Evolutionary conservation across 139 green algal genomes (phyloP).

Genomic region (Astrephomene gubernaculifera): DNA sequence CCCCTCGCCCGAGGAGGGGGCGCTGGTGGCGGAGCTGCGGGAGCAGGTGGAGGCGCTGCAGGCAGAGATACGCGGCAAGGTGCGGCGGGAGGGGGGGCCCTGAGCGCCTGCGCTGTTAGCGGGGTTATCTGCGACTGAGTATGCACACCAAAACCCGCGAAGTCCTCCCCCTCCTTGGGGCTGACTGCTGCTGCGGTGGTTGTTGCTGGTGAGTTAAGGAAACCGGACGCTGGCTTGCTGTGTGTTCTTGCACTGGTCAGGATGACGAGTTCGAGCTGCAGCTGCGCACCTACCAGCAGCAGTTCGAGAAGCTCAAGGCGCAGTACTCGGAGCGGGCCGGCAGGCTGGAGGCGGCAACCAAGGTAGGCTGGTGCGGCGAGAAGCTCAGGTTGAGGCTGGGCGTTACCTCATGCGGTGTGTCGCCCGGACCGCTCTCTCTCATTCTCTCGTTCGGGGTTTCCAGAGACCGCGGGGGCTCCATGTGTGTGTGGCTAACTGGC

Average conservation of each 20-base stretch:
- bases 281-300: slow-evolving; percentile 63
- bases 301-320: slow-evolving; percentile 62
- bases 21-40: slow-evolving; percentile 52
- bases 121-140: no score
- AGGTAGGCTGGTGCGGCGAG: slow-evolving; percentile 20
- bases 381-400: no score
- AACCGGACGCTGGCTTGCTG: no score
- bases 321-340: slow-evolving; percentile 61
- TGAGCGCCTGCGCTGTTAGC: no score
- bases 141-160: no score
- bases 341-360: slow-evolving; percentile 41
- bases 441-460: not conserved
- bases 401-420: not conserved
- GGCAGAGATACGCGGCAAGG: slow-evolving; percentile 54
- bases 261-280: slow-evolving; percentile 65
- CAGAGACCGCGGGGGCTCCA: no score
- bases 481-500: no score
- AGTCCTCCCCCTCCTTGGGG: no score
- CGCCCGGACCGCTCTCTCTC: not conserved
- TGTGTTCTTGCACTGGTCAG: no score
- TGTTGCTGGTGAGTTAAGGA: no score
- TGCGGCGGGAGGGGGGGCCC: no score
- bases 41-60: slow-evolving; percentile 50
- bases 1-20: slow-evolving; percentile 51
- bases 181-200: no score